Percentiles rank a stretch among this genome's conserved stretches.
phyloP scores from a whole-genome alignment of 108 stramenopile genomes.

The Chaetoceros muelleri region DNA sequence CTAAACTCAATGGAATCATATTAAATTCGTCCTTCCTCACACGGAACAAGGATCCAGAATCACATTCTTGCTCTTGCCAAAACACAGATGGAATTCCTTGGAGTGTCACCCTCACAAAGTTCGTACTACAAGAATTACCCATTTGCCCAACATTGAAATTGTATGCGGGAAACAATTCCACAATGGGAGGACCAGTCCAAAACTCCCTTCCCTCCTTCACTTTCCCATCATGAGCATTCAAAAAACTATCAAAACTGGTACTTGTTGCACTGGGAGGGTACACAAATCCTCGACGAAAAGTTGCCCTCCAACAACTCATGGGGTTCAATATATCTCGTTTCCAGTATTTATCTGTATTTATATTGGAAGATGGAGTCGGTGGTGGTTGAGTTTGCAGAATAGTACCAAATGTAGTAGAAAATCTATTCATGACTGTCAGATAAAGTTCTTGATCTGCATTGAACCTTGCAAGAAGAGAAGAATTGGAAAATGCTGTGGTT shows the following conservation, averaged over 20 bases:
- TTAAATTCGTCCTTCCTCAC: background rate
- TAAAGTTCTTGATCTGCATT: constrained; percentile 10
- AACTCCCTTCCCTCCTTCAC: background rate
- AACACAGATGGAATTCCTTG: background rate
- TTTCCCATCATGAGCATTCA: background rate
- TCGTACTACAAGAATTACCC: background rate
- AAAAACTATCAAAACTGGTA: background rate
- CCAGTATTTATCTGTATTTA: background rate
- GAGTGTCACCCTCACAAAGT: background rate
- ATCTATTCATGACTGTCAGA: constrained; percentile 24
- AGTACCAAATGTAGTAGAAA: constrained; percentile 1
- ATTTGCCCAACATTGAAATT: background rate
- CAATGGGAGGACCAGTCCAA: background rate
- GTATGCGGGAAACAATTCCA: background rate
- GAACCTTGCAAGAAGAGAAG: no score
- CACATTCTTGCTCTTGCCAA: no score
- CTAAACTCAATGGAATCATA: constrained; percentile 11
- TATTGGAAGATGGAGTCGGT: background rate
- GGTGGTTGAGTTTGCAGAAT: background rate
- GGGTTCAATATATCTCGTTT: background rate
- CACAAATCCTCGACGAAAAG: background rate
- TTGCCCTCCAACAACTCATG: background rate
- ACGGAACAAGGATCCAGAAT: no score
- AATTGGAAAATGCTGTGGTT: no score
- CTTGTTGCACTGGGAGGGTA: background rate